Evolutionary conservation across 1,284 basidiomycete species (phyloP), one percentile per base, ranked within the genome.

Genomic region (Marasmius sp.): DNA sequence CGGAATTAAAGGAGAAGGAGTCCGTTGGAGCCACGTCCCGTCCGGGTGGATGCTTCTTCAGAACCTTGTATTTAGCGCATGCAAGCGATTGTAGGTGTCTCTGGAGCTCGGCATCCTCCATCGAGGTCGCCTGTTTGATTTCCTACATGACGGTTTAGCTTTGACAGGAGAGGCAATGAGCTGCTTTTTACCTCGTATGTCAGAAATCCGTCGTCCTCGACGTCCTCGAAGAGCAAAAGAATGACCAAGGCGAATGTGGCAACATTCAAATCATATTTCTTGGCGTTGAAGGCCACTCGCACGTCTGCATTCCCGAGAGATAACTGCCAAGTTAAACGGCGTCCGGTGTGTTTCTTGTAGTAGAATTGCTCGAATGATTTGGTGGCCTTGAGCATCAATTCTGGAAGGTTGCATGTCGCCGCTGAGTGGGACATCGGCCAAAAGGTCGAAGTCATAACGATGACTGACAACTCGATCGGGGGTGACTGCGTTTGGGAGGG

Each of bases 21-120:
- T 99, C 97, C 14, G 78, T 79, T 0, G 79, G 69, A 60, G 86
- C 78, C 49, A 99, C 83, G 43, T 98, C 95, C 41, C 95, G 85
- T 3, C 93, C 87, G 55, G 92, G 87, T 1, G 97, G 97, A 66
- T 91, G 89, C 72, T 99, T 99, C 72, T 88, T 93, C 62, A 99
- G 76, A 39, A 99, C 84, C 71, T 97, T 95, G 81, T 86, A 96
- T 75, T 97, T 99, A n/a, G 92, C 95, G 71, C 97, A 99, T 1
- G 97, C 96, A 11, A 99, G 83, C 0, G 95, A 96, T 73, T 99
- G 97, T 9, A 99, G 82, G 64, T 96, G 93, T 10, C 97, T 89
- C 72, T 92, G 89, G 9, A 99, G 82, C 61, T 99, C 97, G 0
- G 66, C 64, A 12, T 95, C 90, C 0, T 87, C 83, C 54, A 99